Conservation (phyloP, 2,329 filamentous ascomycete genomes). For the Botrytis sinoallii region DNA sequence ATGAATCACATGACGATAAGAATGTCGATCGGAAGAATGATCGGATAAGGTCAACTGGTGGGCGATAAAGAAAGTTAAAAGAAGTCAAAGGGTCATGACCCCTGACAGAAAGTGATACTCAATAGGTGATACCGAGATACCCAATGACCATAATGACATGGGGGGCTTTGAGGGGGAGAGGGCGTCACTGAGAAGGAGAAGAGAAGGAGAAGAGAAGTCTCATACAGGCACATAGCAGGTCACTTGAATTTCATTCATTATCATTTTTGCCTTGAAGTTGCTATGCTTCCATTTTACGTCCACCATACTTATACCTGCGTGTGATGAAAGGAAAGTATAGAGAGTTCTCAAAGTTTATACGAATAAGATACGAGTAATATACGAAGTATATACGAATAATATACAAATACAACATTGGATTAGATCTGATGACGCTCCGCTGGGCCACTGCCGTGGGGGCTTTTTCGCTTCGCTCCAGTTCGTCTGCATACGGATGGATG, state of each 20-base stretch:
- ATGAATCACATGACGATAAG: not conserved
- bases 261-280: not conserved
- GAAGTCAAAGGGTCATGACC: not conserved
- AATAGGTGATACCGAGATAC: not conserved
- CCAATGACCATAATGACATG: not conserved
- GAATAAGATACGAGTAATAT: not conserved
- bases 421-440: not conserved
- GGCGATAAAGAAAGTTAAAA: not conserved
- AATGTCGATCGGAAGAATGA: not conserved
- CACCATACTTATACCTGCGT: not conserved
- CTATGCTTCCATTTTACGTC: not conserved
- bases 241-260: not conserved
- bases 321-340: not conserved
- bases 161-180: not conserved
- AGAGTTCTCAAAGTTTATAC: not conserved
- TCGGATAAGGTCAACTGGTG: not conserved
- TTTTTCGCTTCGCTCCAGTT: conserved; percentile 3
- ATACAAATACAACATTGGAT: not conserved
- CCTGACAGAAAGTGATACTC: conserved; percentile 2
- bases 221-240: not conserved
- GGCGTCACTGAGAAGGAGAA: not conserved
- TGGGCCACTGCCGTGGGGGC: not conserved
- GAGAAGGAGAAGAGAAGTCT: not conserved
- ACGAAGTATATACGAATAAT: too few relatives aligned
- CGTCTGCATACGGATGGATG: not conserved